A percentile compares a stretch with the other conserved stretches of the same genome.
These are phyloP conservation scores for Hygrophorus russula DNA, from an alignment of 768 basidiomycete genomes.

Conservation along the genomic window DNA sequence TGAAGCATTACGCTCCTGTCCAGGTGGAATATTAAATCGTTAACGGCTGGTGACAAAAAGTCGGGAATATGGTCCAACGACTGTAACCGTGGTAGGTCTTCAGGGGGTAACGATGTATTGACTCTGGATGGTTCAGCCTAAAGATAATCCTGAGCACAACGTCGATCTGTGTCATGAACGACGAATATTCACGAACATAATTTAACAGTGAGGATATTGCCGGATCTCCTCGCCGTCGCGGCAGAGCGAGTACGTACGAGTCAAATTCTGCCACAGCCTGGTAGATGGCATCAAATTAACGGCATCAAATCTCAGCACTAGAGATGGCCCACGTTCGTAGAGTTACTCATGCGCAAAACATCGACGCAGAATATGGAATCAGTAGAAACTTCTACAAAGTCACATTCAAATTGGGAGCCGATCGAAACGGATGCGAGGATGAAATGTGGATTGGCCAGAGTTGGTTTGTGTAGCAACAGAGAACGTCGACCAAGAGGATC, in stretches of 20 bases:
- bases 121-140: slow-evolving; percentile 37
- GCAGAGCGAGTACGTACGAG: slow-evolving; percentile 8
- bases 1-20: slow-evolving; percentile 57
- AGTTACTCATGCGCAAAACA: slow-evolving; percentile 15
- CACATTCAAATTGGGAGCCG: slow-evolving; percentile 31
- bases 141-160: neutral
- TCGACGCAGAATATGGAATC: slow-evolving; percentile 46
- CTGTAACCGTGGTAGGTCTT: slow-evolving; percentile 22
- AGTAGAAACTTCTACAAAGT: slow-evolving; percentile 54
- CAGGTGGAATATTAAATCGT: slow-evolving; percentile 42
- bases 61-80: slow-evolving; percentile 32
- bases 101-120: slow-evolving; percentile 36
- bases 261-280: slow-evolving; percentile 8
- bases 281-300: neutral
- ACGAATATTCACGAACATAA: slow-evolving; percentile 18
- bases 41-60: slow-evolving; percentile 30
- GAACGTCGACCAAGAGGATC: slow-evolving; percentile 84
- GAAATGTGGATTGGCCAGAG: slow-evolving; percentile 34
- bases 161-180: neutral
- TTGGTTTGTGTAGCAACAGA: slow-evolving; percentile 60
- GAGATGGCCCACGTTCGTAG: slow-evolving; percentile 8
- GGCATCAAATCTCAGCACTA: neutral
- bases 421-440: slow-evolving; percentile 57
- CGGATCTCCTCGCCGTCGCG: slow-evolving; percentile 7
- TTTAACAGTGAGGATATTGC: slow-evolving; percentile 3